phyloP scores from a whole-genome alignment of 768 basidiomycete species.

The Suillus spraguei region DNA sequence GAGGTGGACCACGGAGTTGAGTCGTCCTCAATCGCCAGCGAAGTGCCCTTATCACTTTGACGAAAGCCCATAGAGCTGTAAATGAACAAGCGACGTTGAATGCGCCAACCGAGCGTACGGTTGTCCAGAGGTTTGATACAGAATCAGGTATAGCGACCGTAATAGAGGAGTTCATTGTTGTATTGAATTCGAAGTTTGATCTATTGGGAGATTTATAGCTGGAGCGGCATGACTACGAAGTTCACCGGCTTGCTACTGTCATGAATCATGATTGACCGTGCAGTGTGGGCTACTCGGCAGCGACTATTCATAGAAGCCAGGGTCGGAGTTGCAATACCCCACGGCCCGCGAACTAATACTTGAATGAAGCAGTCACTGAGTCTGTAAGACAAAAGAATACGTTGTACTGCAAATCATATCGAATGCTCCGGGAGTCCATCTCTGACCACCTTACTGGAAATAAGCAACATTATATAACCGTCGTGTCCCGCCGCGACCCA shows the following conservation, averaged over 20 bases:
- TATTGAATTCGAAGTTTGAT: background rate
- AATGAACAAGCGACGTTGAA: background rate
- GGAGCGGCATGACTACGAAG: background rate
- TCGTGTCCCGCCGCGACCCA: too few relatives aligned
- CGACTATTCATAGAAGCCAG: too few relatives aligned
- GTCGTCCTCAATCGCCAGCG: slow-evolving; percentile 30
- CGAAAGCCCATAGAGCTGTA: slow-evolving; percentile 5
- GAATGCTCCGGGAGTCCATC: too few relatives aligned
- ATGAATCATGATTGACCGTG: too few relatives aligned
- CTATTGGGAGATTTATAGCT: background rate
- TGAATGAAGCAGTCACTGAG: too few relatives aligned
- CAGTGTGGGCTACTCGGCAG: too few relatives aligned
- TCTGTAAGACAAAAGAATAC: too few relatives aligned
- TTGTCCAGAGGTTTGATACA: background rate
- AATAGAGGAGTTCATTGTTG: background rate
- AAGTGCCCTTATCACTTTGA: slow-evolving; percentile 12
- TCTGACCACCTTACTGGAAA: too few relatives aligned
- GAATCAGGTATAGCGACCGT: background rate
- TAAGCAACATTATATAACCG: too few relatives aligned
- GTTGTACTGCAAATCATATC: too few relatives aligned
- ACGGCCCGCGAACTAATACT: too few relatives aligned
- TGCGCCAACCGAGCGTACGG: background rate
- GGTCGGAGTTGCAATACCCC: too few relatives aligned
- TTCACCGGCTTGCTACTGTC: background rate
- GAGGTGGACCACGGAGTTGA: slow-evolving; percentile 44